A percentile compares a stretch with the other conserved stretches of the same genome.
phyloP scores from a whole-genome alignment of 169 alveolate genomes.

The Cryptosporidium sp. region DNA sequence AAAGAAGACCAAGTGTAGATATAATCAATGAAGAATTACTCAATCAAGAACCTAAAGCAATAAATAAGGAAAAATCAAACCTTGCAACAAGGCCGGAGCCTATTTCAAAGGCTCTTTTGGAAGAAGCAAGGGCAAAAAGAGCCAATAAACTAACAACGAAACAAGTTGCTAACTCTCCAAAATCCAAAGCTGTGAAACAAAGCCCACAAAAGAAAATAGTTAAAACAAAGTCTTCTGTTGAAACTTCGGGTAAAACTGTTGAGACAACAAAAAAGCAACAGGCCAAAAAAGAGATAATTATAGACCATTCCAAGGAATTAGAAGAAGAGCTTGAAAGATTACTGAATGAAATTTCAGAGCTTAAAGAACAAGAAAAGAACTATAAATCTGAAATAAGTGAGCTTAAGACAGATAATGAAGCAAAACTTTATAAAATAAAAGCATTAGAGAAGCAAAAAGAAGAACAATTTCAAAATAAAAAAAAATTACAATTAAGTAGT shows the following conservation, averaged over 20 bases:
- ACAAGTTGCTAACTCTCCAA: slow-evolving; percentile 35
- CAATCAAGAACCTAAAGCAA: not conserved
- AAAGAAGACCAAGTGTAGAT: slow-evolving; percentile 64
- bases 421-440: slow-evolving; percentile 2
- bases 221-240: slow-evolving; percentile 15
- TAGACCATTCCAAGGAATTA: slow-evolving; percentile 11
- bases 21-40: not conserved
- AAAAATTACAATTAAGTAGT: slow-evolving; percentile 23
- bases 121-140: slow-evolving; percentile 72
- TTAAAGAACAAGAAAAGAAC: slow-evolving; percentile 14
- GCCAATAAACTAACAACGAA: slow-evolving; percentile 10
- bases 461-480: slow-evolving; percentile 47
- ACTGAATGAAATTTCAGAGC: slow-evolving; percentile 2
- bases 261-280: slow-evolving; percentile 2
- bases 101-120: slow-evolving; percentile 53
- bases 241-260: slow-evolving; percentile 1
- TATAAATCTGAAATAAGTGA: slow-evolving; percentile 10
- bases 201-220: slow-evolving; percentile 8
- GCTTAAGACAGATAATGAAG: slow-evolving; percentile 26
- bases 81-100: slow-evolving; percentile 74
- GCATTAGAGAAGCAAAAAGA: slow-evolving; percentile 46
- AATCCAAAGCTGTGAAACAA: slow-evolving; percentile 12
- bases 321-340: slow-evolving; percentile 22
- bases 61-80: not conserved
- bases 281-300: not conserved